Base-by-base conservation (phyloP, 257 asterid genomes). In the Ilex aquifolium region DNA sequence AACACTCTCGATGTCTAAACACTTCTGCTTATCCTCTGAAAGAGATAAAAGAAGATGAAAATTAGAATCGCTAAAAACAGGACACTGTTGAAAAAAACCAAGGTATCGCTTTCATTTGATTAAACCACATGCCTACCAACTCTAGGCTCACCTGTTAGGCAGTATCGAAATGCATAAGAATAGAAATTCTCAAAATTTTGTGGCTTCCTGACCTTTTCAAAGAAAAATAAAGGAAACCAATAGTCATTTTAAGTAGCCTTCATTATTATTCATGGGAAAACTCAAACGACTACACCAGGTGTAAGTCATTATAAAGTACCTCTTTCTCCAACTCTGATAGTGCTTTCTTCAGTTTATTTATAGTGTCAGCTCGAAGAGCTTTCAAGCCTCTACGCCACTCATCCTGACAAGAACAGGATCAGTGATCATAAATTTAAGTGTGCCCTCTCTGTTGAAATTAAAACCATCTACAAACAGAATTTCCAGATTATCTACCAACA, bases 361-460 rank as follows among this genome's bases (percentile, higher is more conserved):
- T 60, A 4, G 82, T 72, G 64, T 81, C 92, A 57, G 74, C 95
- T 73, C 80, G 73, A 54, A 88, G 73, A 13, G 75, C 84, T 76
- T 74, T 83, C 71, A 91, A 78, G 17, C 92, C 98, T 72, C 68
- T 79, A 69, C 82, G 74, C 95, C 96, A 91, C 77, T 91, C 98
- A 13, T 83, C 90, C 96, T 91, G 71, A 62, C 9, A 7, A 57
- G 46, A 49, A 55, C 59, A 59, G 31, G 52, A 46, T 46, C 52
- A 46, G 52, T 0, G 52, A 46, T 46, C 1, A 46, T 1, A 46
- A 46, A 7, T 6, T 46, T 7, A 10, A 3, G n/a, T 10, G 52
- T 14, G n/a, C 3, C n/a, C 52, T 14, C 7, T 7, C 48, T 42
- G 12, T 11, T 6, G 48, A 42, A 6, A 7, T 6, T 42, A 42